Evolutionary conservation across 306 rosid genomes (phyloP), one percentile per base, ranked within the genome.

Genomic region (Dryas drummondii): DNA sequence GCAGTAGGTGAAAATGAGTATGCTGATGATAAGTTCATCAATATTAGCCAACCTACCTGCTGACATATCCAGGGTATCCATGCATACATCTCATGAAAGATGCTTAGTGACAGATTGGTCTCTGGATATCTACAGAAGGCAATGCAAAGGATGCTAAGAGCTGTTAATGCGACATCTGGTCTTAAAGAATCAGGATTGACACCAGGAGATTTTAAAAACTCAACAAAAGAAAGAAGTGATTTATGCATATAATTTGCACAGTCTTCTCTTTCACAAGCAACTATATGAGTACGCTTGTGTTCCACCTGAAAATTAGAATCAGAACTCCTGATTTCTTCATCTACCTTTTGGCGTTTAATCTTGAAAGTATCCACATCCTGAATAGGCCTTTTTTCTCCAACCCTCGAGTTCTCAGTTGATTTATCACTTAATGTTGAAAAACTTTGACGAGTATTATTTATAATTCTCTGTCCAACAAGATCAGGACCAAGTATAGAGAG

Each of bases 91-190:
- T 90, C 90, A 85, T 83, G 84, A 79, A 87, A 87, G 66, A 91
- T 86, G 78, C 63, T 79, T 74, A 72, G 58, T 57, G 93, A 89
- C 72, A 90, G 55, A 76, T 81, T 66, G 52, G 88, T 90, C 82
- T 88, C 91, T 70, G 97, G 93, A 84, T 81, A 80, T 58, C 82
- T 79, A 81, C 87, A 88, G 79, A 94, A 85, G 69, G 81, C 84
- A 83, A 88, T 86, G 81, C 94, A 91, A 73, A 91, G 90, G 89
- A 83, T 84, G 89, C 98, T 91, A 78, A 94, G 93, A 68, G 93
- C 93, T 75, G 87, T 82, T 79, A 90, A 81, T 15, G 91, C 86
- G 32, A 83, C 66, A 78, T 84, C 85, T 63, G 97, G 88, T 70
- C 85, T 85, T 80, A 87, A 71, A 74, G 87, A 76, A 79, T 84